Evolutionary conservation across 2,329 filamentous ascomycete genomes (phyloP).

Genomic region (Colletotrichum sp.): DNA sequence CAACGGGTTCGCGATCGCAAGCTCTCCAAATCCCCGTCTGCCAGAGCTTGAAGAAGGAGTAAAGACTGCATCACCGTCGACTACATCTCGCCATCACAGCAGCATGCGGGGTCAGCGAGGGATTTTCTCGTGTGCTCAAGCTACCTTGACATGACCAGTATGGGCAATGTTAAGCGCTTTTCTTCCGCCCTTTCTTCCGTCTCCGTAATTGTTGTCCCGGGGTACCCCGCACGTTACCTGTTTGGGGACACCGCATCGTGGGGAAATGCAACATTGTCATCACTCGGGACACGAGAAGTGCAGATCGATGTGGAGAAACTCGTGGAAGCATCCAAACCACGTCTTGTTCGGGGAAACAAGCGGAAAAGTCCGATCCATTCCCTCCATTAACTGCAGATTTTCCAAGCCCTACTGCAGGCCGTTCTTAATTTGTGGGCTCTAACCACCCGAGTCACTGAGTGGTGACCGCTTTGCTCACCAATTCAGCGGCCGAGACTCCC

Average conservation of each 20-base stretch:
- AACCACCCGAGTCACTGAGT: background rate
- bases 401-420: background rate
- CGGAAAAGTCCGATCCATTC: background rate
- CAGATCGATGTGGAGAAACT: background rate
- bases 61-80: background rate
- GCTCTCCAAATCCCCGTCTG: accelerated
- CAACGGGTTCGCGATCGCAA: background rate
- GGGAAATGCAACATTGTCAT: background rate
- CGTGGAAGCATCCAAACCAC: background rate
- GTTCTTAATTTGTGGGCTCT: background rate
- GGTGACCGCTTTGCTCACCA: background rate
- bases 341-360: background rate
- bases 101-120: background rate
- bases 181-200: background rate
- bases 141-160: background rate
- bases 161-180: background rate
- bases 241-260: background rate
- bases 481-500: background rate
- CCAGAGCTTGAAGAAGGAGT: background rate
- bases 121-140: background rate
- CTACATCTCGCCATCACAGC: accelerated
- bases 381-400: background rate
- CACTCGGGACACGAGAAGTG: background rate
- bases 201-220: background rate
- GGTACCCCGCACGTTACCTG: background rate